phyloP scores from a whole-genome alignment of 106 monocot species.

The Dioscorea zingiberensis region DNA sequence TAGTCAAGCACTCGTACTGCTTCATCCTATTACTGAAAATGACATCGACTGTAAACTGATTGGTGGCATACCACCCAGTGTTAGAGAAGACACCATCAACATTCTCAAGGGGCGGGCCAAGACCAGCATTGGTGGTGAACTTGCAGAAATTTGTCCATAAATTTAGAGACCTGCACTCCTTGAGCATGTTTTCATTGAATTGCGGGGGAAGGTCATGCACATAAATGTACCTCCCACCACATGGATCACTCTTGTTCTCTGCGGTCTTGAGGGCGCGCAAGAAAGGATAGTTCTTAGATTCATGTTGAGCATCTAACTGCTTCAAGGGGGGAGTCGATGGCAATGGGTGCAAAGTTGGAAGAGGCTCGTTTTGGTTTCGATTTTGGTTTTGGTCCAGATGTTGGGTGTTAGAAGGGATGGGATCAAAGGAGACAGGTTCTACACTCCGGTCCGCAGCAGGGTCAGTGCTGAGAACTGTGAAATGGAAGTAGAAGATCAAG shows the following conservation, averaged over 20 bases:
- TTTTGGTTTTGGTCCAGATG: background rate
- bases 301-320: background rate
- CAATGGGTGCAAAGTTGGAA: background rate
- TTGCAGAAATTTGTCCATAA: conserved; percentile 88
- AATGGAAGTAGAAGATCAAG: conserved; percentile 80
- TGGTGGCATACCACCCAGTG: conserved; percentile 82
- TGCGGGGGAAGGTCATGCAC: conserved; percentile 68
- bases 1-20: conserved; percentile 87
- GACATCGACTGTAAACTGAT: conserved; percentile 82
- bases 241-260: conserved; percentile 54
- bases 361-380: background rate
- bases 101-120: conserved; percentile 67
- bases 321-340: no score
- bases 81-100: conserved; percentile 62
- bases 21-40: conserved; percentile 87
- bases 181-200: conserved; percentile 74
- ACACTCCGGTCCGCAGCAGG: conserved; percentile 2
- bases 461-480: conserved; percentile 29
- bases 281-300: conserved; percentile 27
- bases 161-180: conserved; percentile 48
- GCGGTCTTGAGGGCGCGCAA: conserved; percentile 31
- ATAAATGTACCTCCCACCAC: conserved; percentile 79
- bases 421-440: background rate
- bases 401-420: background rate
- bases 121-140: conserved; percentile 58